Conservation (phyloP, 1,139 yeast species). For the Pneumocystis carinii region DNA sequence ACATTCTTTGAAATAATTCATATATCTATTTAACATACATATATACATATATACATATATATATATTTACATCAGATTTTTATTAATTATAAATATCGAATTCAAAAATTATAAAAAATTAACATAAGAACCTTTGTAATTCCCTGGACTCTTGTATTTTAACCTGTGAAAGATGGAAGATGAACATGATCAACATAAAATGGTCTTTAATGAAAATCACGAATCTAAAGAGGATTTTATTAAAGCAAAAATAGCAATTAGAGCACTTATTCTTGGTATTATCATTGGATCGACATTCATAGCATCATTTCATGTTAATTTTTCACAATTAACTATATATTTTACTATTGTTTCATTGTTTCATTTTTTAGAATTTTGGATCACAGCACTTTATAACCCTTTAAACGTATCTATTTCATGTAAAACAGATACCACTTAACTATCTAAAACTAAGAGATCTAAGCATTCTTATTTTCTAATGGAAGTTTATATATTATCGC, state of each 20-base stretch:
- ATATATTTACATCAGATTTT: not conserved
- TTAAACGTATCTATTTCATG: constrained; percentile 50
- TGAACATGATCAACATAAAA: not conserved
- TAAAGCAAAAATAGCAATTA: constrained; percentile 14
- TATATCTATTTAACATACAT: not conserved
- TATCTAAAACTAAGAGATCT: not conserved
- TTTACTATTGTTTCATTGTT: constrained; percentile 41
- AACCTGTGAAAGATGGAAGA: not conserved
- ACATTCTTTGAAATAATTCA: not conserved
- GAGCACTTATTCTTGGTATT: constrained; percentile 17
- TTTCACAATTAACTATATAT: constrained; percentile 33
- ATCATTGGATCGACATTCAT: constrained; percentile 12
- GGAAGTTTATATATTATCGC: constrained; percentile 52
- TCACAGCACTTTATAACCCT: constrained; percentile 61
- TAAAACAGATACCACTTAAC: constrained; percentile 6
- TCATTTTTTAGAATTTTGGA: constrained; percentile 67
- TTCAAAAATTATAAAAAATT: not conserved
- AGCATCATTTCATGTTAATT: constrained; percentile 9
- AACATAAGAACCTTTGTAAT: not conserved
- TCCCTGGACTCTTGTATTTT: not conserved
- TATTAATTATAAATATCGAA: not conserved
- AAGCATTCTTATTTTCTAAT: constrained; percentile 58
- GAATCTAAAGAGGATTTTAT: not conserved
- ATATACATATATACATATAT: not conserved
- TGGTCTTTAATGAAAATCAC: not conserved